phyloP scores from a whole-genome alignment of 345 rosid species.

The Eucalyptus shirleyi region DNA sequence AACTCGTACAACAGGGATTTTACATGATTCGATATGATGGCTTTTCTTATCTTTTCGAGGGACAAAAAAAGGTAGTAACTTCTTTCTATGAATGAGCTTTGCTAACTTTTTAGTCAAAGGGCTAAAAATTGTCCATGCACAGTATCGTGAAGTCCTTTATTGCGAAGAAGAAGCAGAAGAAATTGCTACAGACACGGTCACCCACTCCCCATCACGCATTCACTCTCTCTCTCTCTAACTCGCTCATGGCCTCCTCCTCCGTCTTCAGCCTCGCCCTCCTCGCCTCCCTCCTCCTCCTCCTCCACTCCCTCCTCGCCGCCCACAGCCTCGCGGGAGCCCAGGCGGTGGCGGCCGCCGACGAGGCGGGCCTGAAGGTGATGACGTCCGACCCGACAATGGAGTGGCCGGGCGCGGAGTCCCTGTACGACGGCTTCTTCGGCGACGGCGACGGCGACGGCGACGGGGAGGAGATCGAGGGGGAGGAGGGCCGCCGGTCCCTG shows the following conservation, averaged over 20 bases:
- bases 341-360: not conserved
- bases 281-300: not conserved
- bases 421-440: not conserved
- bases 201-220: too few relatives aligned
- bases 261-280: not conserved
- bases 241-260: not conserved
- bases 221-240: not conserved
- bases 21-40: not conserved
- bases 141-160: not conserved
- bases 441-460: not conserved
- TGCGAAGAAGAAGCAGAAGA: not conserved
- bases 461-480: slow-evolving; percentile 4
- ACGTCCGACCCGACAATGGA: slow-evolving; percentile 15
- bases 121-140: not conserved
- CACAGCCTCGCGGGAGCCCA: not conserved
- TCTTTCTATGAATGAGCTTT: not conserved
- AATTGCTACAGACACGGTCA: not conserved
- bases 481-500: slow-evolving; percentile 46
- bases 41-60: not conserved
- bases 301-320: not conserved
- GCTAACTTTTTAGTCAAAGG: not conserved
- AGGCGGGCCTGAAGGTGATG: not conserved
- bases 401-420: slow-evolving; percentile 31
- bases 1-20: not conserved
- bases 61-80: not conserved